Conservation (phyloP, 306 rosid species). For the Vigna unguiculata region DNA sequence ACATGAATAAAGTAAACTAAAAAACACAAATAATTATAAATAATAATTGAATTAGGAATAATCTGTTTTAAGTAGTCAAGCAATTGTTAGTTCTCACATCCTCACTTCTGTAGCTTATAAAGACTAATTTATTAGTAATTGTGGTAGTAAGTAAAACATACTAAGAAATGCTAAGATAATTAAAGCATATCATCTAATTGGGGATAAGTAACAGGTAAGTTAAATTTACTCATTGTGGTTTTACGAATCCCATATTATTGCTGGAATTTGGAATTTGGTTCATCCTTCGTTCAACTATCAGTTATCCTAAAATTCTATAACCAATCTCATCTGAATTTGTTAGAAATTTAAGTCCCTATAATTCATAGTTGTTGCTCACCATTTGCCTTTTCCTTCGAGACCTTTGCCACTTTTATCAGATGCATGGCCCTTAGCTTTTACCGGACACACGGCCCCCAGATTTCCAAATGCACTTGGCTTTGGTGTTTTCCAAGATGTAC, state of each 20-base stretch:
- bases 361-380: too few species aligned
- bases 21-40: slow-evolving; percentile 5
- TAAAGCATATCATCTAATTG: neutral
- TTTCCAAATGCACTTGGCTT: too few species aligned
- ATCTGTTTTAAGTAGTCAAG: neutral
- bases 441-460: too few species aligned
- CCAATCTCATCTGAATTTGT: neutral
- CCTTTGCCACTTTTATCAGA: too few species aligned
- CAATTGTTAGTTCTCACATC: slow-evolving; percentile 1
- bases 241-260: neutral
- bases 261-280: neutral
- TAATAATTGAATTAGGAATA: slow-evolving; percentile 2
- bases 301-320: neutral
- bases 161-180: neutral
- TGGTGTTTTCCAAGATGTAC: too few species aligned
- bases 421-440: too few species aligned
- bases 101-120: neutral
- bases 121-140: neutral
- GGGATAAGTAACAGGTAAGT: neutral
- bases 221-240: neutral
- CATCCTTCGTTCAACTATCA: neutral
- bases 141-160: neutral
- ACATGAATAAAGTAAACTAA: slow-evolving; percentile 12
- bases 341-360: neutral
- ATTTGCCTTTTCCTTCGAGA: too few species aligned